These are phyloP conservation scores for Isochrysis galbana DNA, from an alignment of 78 protist genomes.

Conservation along the genomic window DNA sequence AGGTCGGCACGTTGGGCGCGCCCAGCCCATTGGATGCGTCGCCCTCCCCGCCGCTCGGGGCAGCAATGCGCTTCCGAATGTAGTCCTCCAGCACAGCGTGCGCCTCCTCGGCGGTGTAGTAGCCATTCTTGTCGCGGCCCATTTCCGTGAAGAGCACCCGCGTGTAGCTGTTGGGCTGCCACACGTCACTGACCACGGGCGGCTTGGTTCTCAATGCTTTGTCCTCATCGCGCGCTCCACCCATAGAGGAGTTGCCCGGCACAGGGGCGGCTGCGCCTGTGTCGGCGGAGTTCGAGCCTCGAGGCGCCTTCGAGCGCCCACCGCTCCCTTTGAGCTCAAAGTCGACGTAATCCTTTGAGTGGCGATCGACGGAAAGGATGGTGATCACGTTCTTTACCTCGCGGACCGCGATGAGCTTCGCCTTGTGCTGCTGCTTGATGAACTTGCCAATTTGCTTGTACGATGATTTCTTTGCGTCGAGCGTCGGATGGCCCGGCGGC, in stretches of 20 bases:
- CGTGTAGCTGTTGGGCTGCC: not conserved
- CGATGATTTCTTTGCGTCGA: not conserved
- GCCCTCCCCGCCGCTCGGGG: too few species aligned
- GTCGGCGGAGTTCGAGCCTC: not conserved
- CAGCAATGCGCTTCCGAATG: not conserved
- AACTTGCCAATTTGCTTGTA: constrained; percentile 17
- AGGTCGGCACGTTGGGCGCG: not conserved
- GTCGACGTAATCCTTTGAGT: not conserved
- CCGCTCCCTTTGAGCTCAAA: not conserved
- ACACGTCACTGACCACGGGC: constrained; percentile 1
- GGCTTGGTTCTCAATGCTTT: not conserved
- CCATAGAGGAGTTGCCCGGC: too few species aligned
- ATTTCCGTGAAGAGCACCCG: not conserved
- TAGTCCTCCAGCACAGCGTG: not conserved
- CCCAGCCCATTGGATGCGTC: not conserved
- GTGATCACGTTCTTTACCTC: constrained; percentile 17
- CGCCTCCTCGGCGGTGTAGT: not conserved
- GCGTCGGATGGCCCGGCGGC: not conserved
- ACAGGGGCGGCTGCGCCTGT: too few species aligned
- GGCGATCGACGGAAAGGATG: constrained; percentile 2
- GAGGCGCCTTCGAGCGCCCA: not conserved
- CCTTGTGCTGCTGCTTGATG: constrained; percentile 14
- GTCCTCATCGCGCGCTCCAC: not conserved
- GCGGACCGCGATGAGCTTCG: not conserved
- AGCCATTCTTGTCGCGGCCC: not conserved